Evolutionary conservation across 2,329 filamentous ascomycete species (phyloP), one percentile per base, ranked within the genome.

Genomic region (Cyphellophora attinorum): DNA sequence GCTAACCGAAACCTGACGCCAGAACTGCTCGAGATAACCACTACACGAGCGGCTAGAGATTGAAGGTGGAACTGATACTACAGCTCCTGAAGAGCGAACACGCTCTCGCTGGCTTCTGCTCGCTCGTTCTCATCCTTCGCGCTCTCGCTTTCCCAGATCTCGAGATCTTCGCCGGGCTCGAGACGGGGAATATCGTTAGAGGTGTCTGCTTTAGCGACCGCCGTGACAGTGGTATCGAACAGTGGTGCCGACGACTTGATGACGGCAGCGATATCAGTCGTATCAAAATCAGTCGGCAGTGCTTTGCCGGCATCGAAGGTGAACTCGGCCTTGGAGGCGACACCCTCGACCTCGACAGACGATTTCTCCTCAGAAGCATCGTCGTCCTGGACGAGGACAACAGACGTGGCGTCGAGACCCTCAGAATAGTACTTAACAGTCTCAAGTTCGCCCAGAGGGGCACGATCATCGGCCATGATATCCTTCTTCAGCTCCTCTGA

Each of bases 81-180:
- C 19, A 48, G 31, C 27, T 47, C 44, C 30, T 43, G 40, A 18
- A 47, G 29, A 12, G 38, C 41, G 31, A 42, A 47, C 18, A 42
- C 36, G 19, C 32, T 41, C 29, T 46, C 30, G 12, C 42, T 42
- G 19, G 33, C 33, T 3, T 44, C 38, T 5, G 28, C 19, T 14
- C 38, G 37, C 35, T 49, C 44, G 12, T 51, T 49, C 36, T 60
- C 77, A 31, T 75, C 79, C 44, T 74, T 72, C 16, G 70, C 68
- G 54, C 76, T 81, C 16, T 67, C 70, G 51, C 77, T 82, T 56
- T 83, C 79, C 78, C 79, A 83, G 11, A 84, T 65, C 48, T 81
- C 76, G 48, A 83, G 51, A 10, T 50, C 46, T 75, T 51, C 59
- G 67, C 29, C 15, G 8, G 15, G 10, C 19, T 31, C 29, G 12